Conservation (phyloP, 331 rosid species). For the Quercus lobata region DNA sequence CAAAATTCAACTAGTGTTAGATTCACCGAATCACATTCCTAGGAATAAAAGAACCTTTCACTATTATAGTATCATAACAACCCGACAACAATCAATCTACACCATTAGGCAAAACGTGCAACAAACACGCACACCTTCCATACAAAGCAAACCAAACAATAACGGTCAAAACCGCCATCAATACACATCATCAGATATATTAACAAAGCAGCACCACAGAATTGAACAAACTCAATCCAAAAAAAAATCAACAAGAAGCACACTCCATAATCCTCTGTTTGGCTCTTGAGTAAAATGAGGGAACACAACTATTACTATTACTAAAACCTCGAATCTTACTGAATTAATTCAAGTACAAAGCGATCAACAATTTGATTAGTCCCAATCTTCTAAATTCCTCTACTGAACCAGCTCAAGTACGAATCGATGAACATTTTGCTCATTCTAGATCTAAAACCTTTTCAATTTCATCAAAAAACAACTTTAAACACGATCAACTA, state of each 20-base stretch:
- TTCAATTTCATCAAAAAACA: not conserved
- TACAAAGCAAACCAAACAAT: not conserved
- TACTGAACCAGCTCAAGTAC: no score
- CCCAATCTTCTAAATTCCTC: no score
- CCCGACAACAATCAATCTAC: not conserved
- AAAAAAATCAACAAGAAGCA: not conserved
- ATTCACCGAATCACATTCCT: no score
- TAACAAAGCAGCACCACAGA: not conserved
- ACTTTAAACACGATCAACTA: not conserved
- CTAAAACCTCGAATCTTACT: no score
- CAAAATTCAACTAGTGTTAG: not conserved
- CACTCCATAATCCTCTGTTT: not conserved
- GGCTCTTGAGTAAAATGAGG: not conserved
- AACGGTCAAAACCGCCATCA: not conserved
- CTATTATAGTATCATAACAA: not conserved
- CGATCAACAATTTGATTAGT: no score
- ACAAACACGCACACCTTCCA: not conserved
- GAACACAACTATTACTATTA: not conserved
- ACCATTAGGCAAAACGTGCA: not conserved
- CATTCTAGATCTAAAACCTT: not conserved
- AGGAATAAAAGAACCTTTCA: no score
- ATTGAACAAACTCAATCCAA: not conserved
- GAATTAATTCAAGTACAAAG: no score
- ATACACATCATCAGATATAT: not conserved
- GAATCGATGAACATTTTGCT: not conserved